Percentiles rank a stretch among this genome's conserved stretches.
These are phyloP conservation scores for Mucuna pruriens DNA, from an alignment of 306 rosid species.

Conservation along the genomic window DNA sequence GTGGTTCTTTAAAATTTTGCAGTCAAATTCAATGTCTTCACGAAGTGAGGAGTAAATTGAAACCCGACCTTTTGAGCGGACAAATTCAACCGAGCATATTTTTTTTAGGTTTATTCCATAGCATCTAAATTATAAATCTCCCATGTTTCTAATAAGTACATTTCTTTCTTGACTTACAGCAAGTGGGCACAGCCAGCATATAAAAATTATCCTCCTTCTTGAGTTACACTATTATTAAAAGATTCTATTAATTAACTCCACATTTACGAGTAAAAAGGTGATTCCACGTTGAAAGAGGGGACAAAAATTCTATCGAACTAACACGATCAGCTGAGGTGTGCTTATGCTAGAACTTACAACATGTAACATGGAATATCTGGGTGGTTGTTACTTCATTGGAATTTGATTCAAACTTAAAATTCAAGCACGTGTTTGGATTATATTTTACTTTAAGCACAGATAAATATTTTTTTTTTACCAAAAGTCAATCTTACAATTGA, in stretches of 20 bases:
- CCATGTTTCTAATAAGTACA: background rate
- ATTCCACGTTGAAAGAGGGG: background rate
- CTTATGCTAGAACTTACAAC: background rate
- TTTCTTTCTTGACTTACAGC: background rate
- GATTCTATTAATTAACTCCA: background rate
- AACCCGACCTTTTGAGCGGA: slow-evolving; percentile 42
- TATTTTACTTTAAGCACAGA: background rate
- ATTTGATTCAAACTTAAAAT: background rate
- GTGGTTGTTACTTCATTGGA: background rate
- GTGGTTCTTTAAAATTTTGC: slow-evolving; percentile 61
- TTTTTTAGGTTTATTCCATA: slow-evolving; percentile 35
- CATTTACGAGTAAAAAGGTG: background rate
- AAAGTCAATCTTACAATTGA: background rate
- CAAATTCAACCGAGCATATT: slow-evolving; percentile 29
- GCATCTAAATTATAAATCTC: slow-evolving; percentile 26
- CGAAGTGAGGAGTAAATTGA: slow-evolving; percentile 43
- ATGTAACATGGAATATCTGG: background rate
- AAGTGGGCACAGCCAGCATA: background rate
- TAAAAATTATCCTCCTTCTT: too few relatives aligned
- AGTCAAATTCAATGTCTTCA: slow-evolving; percentile 47
- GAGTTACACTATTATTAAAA: background rate
- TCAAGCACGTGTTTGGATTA: background rate
- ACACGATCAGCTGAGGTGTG: background rate
- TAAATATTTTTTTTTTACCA: background rate
- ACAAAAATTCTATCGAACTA: background rate